phyloP scores from a whole-genome alignment of 495 filamentous ascomycete species.

The Talaromyces wortmannii region DNA sequence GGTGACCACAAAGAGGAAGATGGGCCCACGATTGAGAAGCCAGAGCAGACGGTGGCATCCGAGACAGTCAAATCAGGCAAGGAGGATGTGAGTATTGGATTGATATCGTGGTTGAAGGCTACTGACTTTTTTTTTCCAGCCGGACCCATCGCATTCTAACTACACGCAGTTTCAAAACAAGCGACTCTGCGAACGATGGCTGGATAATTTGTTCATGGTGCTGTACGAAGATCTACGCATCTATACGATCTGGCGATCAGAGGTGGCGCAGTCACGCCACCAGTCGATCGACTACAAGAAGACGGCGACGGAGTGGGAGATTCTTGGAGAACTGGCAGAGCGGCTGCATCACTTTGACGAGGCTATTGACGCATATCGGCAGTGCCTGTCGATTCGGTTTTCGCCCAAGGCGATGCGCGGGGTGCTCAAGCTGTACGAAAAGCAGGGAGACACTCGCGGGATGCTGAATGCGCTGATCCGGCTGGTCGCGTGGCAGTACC shows the following conservation, averaged over 20 bases:
- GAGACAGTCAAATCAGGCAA: constrained; percentile 73
- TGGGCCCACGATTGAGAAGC: constrained; percentile 59
- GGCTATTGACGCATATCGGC: constrained; percentile 84
- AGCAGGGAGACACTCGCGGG: constrained; percentile 63
- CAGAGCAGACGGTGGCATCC: constrained; percentile 73
- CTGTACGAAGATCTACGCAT: constrained; percentile 96
- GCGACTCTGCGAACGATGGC: constrained; percentile 92
- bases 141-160: constrained; percentile 37
- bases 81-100: constrained; percentile 58
- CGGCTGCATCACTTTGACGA: constrained; percentile 86
- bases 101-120: not conserved
- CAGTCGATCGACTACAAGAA: constrained; percentile 92
- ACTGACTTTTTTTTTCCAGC: constrained; percentile 17
- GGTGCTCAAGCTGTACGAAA: constrained; percentile 70
- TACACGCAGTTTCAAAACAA: constrained; percentile 85
- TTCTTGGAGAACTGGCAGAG: constrained; percentile 87
- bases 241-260: constrained; percentile 98
- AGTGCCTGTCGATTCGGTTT: constrained; percentile 75
- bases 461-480: constrained; percentile 76
- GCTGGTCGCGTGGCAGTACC: constrained; percentile 94
- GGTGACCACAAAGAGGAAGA: constrained; percentile 29
- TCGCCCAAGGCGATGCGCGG: constrained; percentile 85
- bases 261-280: constrained; percentile 87
- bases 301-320: constrained; percentile 95
- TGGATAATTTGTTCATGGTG: constrained; percentile 99